Base-by-base conservation (phyloP, 1,139 yeast species). In the Geotrichum histeridarum region DNA sequence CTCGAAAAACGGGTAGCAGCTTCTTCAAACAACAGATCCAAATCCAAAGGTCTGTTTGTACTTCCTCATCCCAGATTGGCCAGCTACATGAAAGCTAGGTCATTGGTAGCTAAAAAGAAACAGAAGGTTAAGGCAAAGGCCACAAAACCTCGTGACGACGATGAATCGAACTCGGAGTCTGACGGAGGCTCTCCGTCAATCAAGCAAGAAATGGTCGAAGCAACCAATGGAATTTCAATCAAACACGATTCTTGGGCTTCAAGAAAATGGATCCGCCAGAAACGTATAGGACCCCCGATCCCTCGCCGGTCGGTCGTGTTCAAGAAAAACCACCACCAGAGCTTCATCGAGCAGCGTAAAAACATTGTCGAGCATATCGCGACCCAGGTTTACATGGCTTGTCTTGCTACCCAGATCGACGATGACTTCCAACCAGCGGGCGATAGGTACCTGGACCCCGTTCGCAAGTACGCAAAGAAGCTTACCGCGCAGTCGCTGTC, bases 221-320 rank as follows among this genome's bases (percentile, higher is more conserved):
- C 27, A 22, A 22, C 3, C 5, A 3, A 11, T 38, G 12, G 12
- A 6, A 14, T 18, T 9, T 14, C n/a, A 9, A 4, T 18, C 17
- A 15, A 15, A 6, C 46, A 27, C 4, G 44, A 12, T 9, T 31
- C 32, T 22, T 11, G 30, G 31, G 15, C 46, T 11, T 14, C 48
- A 17, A 14, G 22, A 12, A 37, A 22, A 14, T 47, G 50, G 50
- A 37, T 11, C 14, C n/a, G 43, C n/a, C n/a, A n/a, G 11, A 44
- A 33, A 32, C 15, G 14, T 5, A 31, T 8, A 9, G 27, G 27
- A 9, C 14, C 30, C 9, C 22, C 12, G 9, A 15, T 47, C 6
- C 8, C 50, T 3, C 17, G 43, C n/a, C 50, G 50, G 12, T 47
- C 50, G 1, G 50, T 47, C 12, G 14, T n/a, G 14, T 47, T 36